These are phyloP conservation scores for Hebeloma cylindrosporum DNA, from an alignment of 768 basidiomycete species.

Conservation along the genomic window DNA sequence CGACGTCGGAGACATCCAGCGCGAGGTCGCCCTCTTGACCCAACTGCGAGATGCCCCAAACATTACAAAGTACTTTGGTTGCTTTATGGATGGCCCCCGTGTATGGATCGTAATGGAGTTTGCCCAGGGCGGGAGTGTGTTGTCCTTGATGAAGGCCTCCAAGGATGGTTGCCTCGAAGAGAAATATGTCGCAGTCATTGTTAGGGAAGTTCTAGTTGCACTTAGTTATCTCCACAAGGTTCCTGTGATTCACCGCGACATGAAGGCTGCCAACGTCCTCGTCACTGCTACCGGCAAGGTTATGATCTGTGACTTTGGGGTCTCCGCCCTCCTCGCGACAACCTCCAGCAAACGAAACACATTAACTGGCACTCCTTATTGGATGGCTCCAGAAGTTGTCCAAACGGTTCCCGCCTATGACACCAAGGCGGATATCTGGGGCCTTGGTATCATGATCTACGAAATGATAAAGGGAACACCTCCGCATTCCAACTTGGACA, in stretches of 20 bases:
- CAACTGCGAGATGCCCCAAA: slow-evolving; percentile 90
- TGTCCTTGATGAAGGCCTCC: slow-evolving; percentile 89
- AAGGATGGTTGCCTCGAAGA: slow-evolving; percentile 80
- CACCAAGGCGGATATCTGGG: slow-evolving; percentile 98
- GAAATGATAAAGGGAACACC: slow-evolving; percentile 98
- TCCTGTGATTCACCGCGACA: slow-evolving; percentile 94
- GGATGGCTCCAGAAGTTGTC: slow-evolving; percentile 99
- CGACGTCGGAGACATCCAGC: slow-evolving; percentile 95
- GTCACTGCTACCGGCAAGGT: slow-evolving; percentile 87
- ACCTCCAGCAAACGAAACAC: slow-evolving; percentile 92
- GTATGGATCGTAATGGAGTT: slow-evolving; percentile 99
- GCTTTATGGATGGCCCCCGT: slow-evolving; percentile 89
- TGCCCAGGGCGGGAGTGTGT: slow-evolving; percentile 92
- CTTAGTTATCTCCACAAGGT: slow-evolving; percentile 91
- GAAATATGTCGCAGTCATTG: slow-evolving; percentile 82
- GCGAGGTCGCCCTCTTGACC: slow-evolving; percentile 89
- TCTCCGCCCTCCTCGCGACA: slow-evolving; percentile 86
- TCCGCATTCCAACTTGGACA: slow-evolving; percentile 87
- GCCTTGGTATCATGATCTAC: slow-evolving; percentile 91
- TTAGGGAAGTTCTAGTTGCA: slow-evolving; percentile 85
- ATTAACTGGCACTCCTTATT: slow-evolving; percentile 95
- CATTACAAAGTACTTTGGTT: slow-evolving; percentile 95
- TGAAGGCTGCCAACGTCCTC: slow-evolving; percentile 97
- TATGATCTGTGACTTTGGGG: slow-evolving; percentile 97
- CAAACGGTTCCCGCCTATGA: slow-evolving; percentile 89